Conservation (phyloP, 2,329 filamentous ascomycete genomes). For the Xylariaceae sp. region DNA sequence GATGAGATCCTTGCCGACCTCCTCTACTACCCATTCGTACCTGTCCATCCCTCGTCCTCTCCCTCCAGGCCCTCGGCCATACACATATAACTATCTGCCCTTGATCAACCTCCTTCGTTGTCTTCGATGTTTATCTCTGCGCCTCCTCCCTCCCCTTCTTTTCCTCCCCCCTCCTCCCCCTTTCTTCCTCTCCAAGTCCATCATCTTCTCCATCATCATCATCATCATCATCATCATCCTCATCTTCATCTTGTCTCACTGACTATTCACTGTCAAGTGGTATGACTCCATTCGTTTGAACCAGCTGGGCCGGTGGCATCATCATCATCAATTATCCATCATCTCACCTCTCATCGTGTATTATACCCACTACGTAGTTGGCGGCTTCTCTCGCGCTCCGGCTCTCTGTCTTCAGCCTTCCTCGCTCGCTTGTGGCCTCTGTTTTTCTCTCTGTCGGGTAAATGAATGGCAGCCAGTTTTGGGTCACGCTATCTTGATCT, state of each 20-base stretch:
- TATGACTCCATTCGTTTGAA: conserved; percentile 41
- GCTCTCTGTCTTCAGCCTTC: conserved; percentile 8
- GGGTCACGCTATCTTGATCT: conserved; percentile 2
- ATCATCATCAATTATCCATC: too few relatives aligned
- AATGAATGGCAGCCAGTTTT: conserved; percentile 5
- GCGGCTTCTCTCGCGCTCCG: conserved; percentile 10
- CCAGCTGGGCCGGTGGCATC: conserved; percentile 21
- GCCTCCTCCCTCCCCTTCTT: conserved; percentile 25
- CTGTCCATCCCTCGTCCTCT: neutral
- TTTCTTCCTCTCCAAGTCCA: conserved; percentile 4
- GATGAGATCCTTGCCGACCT: conserved; percentile 39
- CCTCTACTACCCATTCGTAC: conserved; percentile 1
- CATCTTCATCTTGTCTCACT: conserved; percentile 7
- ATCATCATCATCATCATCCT: conserved; percentile 17
- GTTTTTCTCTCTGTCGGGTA: neutral
- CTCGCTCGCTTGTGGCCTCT: conserved; percentile 6
- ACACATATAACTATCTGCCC: conserved; percentile 21
- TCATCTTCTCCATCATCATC: conserved; percentile 21
- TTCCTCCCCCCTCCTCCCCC: conserved; percentile 22
- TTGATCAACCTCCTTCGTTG: conserved; percentile 17
- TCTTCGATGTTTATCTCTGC: conserved; percentile 23
- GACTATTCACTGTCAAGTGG: neutral
- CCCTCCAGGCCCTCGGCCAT: conserved; percentile 24
- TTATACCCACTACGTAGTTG: conserved; percentile 22
- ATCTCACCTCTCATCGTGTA: conserved; percentile 23